phyloP scores from a whole-genome alignment of 192 early-diverging fungal species.

The Coemansia sp. region DNA sequence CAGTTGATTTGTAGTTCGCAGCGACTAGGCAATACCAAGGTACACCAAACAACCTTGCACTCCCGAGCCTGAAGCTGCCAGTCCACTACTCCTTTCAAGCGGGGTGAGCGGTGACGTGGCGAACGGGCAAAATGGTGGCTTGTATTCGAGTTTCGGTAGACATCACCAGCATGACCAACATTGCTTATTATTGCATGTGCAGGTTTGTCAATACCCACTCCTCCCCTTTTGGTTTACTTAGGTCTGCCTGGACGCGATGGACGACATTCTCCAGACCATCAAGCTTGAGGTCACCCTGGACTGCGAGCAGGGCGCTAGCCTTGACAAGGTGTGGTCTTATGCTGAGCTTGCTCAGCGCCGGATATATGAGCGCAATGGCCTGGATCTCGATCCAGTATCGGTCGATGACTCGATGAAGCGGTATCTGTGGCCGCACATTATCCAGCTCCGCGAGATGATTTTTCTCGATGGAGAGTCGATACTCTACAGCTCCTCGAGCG shows the following conservation, averaged over 20 bases:
- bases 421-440: slow-evolving; percentile 36
- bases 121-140: too few species aligned
- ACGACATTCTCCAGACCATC: slow-evolving; percentile 26
- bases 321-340: slow-evolving; percentile 30
- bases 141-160: too few species aligned
- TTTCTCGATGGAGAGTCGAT: slow-evolving; percentile 9
- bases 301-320: slow-evolving; percentile 23
- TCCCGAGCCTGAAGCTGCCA: too few species aligned
- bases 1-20: too few species aligned
- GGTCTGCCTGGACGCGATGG: slow-evolving; percentile 9
- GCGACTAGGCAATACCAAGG: too few species aligned
- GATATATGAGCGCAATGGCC: neutral
- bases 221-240: neutral
- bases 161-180: too few species aligned
- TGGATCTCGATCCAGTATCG: neutral
- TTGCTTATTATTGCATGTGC: too few species aligned
- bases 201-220: neutral
- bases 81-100: too few species aligned
- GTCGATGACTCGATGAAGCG: slow-evolving; percentile 13
- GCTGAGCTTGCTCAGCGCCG: slow-evolving; percentile 25
- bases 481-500: slow-evolving; percentile 6
- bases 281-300: slow-evolving; percentile 40
- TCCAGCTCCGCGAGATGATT: slow-evolving; percentile 11
- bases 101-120: too few species aligned
- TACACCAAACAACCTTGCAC: too few species aligned